Evolutionary conservation across 352 stramenopile genomes (phyloP).

Genomic region (Salisapilia sapeloensis): DNA sequence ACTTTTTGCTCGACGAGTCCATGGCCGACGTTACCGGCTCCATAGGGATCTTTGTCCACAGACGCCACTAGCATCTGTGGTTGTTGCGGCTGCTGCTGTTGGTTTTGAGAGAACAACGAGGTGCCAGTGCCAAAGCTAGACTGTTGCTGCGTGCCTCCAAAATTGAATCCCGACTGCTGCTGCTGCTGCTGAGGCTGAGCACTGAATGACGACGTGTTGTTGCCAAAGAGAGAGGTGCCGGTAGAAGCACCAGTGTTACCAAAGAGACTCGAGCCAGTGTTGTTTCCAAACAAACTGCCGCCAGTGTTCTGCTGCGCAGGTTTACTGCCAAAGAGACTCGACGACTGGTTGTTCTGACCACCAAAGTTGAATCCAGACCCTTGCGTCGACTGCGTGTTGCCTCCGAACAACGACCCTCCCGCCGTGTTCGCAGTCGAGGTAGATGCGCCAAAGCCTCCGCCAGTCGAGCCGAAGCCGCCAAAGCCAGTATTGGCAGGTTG

Average conservation of each 20-base stretch:
- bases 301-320: no score
- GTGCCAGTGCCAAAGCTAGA: slow-evolving; percentile 4
- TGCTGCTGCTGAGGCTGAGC: slow-evolving; percentile 14
- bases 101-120: no score
- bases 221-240: slow-evolving; percentile 2
- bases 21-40: slow-evolving; percentile 24
- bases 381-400: no score
- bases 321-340: no score
- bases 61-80: slow-evolving; percentile 34
- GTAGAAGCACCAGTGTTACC: neutral
- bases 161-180: slow-evolving; percentile 4
- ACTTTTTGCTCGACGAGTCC: slow-evolving; percentile 38
- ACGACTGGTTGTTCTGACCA: no score
- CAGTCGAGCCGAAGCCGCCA: slow-evolving; percentile 4
- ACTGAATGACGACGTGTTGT: slow-evolving; percentile 9
- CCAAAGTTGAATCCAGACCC: no score
- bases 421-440: slow-evolving; percentile 1
- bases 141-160: slow-evolving; percentile 4
- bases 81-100: slow-evolving; percentile 9
- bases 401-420: slow-evolving; percentile 1
- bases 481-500: slow-evolving; percentile 8
- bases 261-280: slow-evolving; percentile 1
- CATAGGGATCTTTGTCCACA: slow-evolving; percentile 38
- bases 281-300: slow-evolving; percentile 4
- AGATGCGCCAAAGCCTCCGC: slow-evolving; percentile 1